Evolutionary conservation across 306 rosid species (phyloP).

Genomic region (Ormosia emarginata): DNA sequence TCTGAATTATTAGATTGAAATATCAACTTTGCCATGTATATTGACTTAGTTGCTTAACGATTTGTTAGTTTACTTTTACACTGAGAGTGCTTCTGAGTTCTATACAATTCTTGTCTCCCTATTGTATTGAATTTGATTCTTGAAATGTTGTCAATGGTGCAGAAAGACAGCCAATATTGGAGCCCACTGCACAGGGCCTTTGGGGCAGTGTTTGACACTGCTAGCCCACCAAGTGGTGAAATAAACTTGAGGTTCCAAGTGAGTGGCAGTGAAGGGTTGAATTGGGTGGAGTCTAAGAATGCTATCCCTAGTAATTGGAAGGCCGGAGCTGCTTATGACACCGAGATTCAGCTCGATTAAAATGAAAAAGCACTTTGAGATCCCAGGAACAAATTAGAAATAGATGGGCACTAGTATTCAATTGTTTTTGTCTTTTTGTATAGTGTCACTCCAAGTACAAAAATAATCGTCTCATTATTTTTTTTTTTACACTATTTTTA

Average conservation of each 20-base stretch:
- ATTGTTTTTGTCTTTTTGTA: background rate
- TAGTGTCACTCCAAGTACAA: background rate
- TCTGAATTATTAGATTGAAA: background rate
- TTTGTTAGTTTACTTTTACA: background rate
- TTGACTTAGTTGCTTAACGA: background rate
- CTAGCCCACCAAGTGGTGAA: slow-evolving; percentile 54
- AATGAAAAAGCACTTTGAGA: background rate
- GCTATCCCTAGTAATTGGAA: slow-evolving; percentile 68
- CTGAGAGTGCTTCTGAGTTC: background rate
- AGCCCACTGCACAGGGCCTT: slow-evolving; percentile 50
- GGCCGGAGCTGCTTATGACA: slow-evolving; percentile 61
- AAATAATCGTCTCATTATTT: too few relatives aligned
- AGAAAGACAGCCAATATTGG: slow-evolving; percentile 65
- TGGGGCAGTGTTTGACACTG: slow-evolving; percentile 71
- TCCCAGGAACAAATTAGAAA: background rate
- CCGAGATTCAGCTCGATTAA: slow-evolving; percentile 51
- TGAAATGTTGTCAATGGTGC: slow-evolving; percentile 5
- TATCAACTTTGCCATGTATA: background rate
- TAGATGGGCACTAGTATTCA: background rate
- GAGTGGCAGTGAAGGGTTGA: slow-evolving; percentile 36
- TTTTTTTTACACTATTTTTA: background rate
- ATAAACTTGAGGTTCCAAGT: slow-evolving; percentile 61
- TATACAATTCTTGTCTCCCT: background rate
- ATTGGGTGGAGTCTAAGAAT: slow-evolving; percentile 51
- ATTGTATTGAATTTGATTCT: background rate